These are phyloP conservation scores for Lactarius quietus DNA, from an alignment of 768 basidiomycete genomes.

Conservation along the genomic window DNA sequence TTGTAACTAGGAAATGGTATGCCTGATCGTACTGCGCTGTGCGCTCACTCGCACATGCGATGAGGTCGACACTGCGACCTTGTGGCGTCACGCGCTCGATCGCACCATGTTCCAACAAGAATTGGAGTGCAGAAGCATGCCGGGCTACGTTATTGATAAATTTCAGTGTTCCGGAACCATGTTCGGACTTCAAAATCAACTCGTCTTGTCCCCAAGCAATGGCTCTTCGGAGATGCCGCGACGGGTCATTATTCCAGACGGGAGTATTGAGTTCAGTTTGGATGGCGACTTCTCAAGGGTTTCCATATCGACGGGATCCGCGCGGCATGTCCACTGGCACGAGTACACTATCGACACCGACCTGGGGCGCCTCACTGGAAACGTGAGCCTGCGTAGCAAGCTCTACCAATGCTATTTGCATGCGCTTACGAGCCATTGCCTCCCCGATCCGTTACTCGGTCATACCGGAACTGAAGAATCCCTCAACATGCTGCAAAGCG, in stretches of 20 bases:
- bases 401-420: conserved; percentile 46
- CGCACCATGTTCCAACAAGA: no score
- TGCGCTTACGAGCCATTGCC: conserved; percentile 41
- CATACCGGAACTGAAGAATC: conserved; percentile 46
- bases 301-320: neutral
- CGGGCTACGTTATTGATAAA: conserved; percentile 40
- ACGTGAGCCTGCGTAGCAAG: conserved; percentile 30
- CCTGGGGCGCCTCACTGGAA: conserved; percentile 32
- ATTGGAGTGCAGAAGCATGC: conserved; percentile 41
- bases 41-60: no score
- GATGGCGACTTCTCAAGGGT: neutral
- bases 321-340: conserved; percentile 25
- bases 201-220: conserved; percentile 7
- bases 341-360: conserved; percentile 33
- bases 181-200: conserved; percentile 40
- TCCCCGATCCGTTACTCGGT: conserved; percentile 43
- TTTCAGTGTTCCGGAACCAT: conserved; percentile 43
- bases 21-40: no score
- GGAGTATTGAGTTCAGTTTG: neutral
- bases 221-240: neutral
- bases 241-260: conserved; percentile 14
- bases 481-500: conserved; percentile 38
- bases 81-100: no score
- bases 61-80: no score
- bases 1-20: no score